Percentiles rank a stretch among this genome's conserved stretches.
Conservation (phyloP, 2,329 filamentous ascomycete genomes). For the Dactylellina leptospora region DNA sequence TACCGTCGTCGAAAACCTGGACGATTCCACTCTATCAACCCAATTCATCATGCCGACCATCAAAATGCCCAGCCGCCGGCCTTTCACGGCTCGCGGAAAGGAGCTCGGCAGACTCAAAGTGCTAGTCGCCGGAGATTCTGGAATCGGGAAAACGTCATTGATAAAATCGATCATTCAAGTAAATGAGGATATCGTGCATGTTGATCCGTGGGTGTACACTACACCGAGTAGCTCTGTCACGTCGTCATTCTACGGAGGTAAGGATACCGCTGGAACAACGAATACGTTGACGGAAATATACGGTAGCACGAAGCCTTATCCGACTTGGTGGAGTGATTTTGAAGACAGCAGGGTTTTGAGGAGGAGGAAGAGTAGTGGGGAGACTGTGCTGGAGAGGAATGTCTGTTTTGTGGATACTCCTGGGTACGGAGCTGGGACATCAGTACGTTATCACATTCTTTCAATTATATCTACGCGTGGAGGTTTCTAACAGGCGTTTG, state of each 20-base stretch:
- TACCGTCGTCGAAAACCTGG: slow-evolving; percentile 57
- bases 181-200: slow-evolving; percentile 92
- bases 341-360: slow-evolving; percentile 71
- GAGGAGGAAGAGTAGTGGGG: slow-evolving; percentile 75
- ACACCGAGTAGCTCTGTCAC: slow-evolving; percentile 53
- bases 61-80: slow-evolving; percentile 84
- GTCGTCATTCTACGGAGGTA: slow-evolving; percentile 55
- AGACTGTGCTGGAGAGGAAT: slow-evolving; percentile 85
- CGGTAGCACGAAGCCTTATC: slow-evolving; percentile 84
- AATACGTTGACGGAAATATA: slow-evolving; percentile 72
- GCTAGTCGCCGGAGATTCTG: slow-evolving; percentile 81
- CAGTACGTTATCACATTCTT: slow-evolving; percentile 61
- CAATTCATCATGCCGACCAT: slow-evolving; percentile 99
- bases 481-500: slow-evolving; percentile 10
- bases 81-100: slow-evolving; percentile 88
- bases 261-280: slow-evolving; percentile 53
- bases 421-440: slow-evolving; percentile 67
- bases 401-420: slow-evolving; percentile 91
- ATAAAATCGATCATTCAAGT: slow-evolving; percentile 86
- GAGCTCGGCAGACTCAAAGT: slow-evolving; percentile 85
- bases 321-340: slow-evolving; percentile 85
- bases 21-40: slow-evolving; percentile 62
- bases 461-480: background rate
- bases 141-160: slow-evolving; percentile 86
- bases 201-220: slow-evolving; percentile 70